These are phyloP conservation scores for Coniella vitis DNA, from an alignment of 2,329 filamentous ascomycete species.

Conservation along the genomic window DNA sequence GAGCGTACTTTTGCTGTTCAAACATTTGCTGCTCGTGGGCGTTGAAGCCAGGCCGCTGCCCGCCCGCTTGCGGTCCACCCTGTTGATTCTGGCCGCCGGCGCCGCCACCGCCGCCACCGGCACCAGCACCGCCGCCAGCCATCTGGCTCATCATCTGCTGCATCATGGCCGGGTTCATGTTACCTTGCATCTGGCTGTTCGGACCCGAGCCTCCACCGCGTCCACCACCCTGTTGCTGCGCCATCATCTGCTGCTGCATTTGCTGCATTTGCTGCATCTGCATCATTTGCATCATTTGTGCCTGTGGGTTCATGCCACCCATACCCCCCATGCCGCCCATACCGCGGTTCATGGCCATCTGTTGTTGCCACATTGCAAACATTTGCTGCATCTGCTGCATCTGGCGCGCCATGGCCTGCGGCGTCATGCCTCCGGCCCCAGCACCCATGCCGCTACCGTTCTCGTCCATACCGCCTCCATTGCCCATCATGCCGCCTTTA, in stretches of 20 bases:
- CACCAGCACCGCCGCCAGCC: slow-evolving; percentile 18
- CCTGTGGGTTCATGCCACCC: slow-evolving; percentile 33
- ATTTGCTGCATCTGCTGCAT: slow-evolving; percentile 99
- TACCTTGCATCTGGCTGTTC: slow-evolving; percentile 31
- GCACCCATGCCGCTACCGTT: slow-evolving; percentile 22
- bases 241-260: slow-evolving; percentile 42
- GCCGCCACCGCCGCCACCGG: slow-evolving; percentile 15
- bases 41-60: slow-evolving; percentile 47
- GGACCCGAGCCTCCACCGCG: slow-evolving; percentile 26
- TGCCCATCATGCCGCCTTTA: slow-evolving; percentile 42
- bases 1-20: slow-evolving; percentile 73
- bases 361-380: slow-evolving; percentile 77
- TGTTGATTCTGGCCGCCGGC: slow-evolving; percentile 26
- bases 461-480: slow-evolving; percentile 28
- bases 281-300: slow-evolving; percentile 51
- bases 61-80: slow-evolving; percentile 22
- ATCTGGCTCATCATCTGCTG: slow-evolving; percentile 45
- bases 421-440: slow-evolving; percentile 60
- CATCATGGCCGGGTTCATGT: slow-evolving; percentile 49
- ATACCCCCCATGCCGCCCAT: slow-evolving; percentile 30
- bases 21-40: slow-evolving; percentile 68
- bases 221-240: slow-evolving; percentile 23
- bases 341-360: slow-evolving; percentile 72
- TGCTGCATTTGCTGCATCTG: slow-evolving; percentile 67
- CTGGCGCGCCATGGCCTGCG: slow-evolving; percentile 96